These are phyloP conservation scores for Tagetes erecta DNA, from an alignment of 129 eudicot genomes.

Conservation along the genomic window DNA sequence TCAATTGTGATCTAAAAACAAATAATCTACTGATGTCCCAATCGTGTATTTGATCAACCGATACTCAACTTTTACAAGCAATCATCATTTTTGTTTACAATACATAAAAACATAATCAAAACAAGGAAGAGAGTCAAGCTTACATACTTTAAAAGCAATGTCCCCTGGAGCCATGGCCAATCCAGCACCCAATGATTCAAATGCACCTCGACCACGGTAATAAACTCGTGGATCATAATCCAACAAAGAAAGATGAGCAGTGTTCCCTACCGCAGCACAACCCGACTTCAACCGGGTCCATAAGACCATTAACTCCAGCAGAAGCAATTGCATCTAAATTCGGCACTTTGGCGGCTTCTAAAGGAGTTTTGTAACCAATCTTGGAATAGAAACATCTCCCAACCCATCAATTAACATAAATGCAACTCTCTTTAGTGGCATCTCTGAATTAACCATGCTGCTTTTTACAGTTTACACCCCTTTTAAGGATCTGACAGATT, in stretches of 20 bases:
- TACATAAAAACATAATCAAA: not conserved
- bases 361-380: conserved; percentile 76
- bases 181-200: conserved; percentile 98
- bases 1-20: conserved; percentile 15
- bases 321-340: conserved; percentile 88
- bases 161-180: conserved; percentile 96
- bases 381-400: conserved; percentile 91
- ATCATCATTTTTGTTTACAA: not conserved
- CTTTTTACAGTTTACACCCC: conserved; percentile 12
- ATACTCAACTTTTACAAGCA: not conserved
- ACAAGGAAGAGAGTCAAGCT: conserved; percentile 4
- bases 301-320: conserved; percentile 88
- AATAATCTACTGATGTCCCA: conserved; percentile 16
- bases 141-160: conserved; percentile 84
- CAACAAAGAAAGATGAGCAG: conserved; percentile 85
- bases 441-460: conserved; percentile 47
- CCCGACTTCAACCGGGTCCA: conserved; percentile 98
- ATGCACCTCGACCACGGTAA: conserved; percentile 95
- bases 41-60: not conserved
- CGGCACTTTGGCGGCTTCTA: conserved; percentile 70
- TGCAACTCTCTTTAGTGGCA: conserved; percentile 71
- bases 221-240: conserved; percentile 95
- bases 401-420: conserved; percentile 87
- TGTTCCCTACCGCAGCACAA: conserved; percentile 87
- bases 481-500: conserved; percentile 14